These are phyloP conservation scores for Colletotrichum tofieldiae DNA, from an alignment of 2,329 filamentous ascomycete genomes.

Conservation along the genomic window DNA sequence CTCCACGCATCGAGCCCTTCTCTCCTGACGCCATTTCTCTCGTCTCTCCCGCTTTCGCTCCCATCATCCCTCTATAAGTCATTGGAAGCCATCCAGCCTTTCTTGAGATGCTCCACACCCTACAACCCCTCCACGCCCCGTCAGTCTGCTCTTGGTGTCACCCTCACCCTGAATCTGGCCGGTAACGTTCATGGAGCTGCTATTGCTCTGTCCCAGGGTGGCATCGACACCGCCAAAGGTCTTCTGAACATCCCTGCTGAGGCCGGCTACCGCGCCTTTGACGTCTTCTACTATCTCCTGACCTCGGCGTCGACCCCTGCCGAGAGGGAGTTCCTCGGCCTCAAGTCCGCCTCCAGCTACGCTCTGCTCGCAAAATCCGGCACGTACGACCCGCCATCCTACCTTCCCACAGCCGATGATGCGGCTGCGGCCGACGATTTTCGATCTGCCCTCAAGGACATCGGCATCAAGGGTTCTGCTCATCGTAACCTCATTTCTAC, in stretches of 20 bases:
- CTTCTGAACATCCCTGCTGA: constrained; percentile 86
- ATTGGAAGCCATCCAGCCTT: constrained; percentile 86
- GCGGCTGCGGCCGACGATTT: constrained; percentile 95
- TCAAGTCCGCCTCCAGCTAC: constrained; percentile 85
- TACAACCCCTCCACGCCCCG: constrained; percentile 88
- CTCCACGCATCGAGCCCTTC: constrained; percentile 92
- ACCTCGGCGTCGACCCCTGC: constrained; percentile 91
- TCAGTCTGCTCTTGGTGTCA: constrained; percentile 85
- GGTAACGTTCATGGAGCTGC: constrained; percentile 84
- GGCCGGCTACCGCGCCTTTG: constrained; percentile 90
- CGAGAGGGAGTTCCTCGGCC: constrained; percentile 88
- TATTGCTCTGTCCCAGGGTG: constrained; percentile 86
- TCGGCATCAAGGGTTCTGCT: constrained; percentile 91
- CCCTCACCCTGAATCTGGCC: constrained; percentile 84
- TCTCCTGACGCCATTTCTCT: constrained; percentile 84
- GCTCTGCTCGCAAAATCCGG: constrained; percentile 84
- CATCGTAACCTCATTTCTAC: constrained; percentile 89
- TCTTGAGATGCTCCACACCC: constrained; percentile 89
- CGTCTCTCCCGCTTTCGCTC: constrained; percentile 83
- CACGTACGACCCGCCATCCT: constrained; percentile 88
- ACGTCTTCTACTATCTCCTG: constrained; percentile 97
- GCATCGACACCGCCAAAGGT: constrained; percentile 87
- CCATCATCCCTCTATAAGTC: constrained; percentile 84
- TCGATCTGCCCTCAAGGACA: constrained; percentile 85
- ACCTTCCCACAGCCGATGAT: constrained; percentile 93